Evolutionary conservation across 768 basidiomycete species (phyloP).

Genomic region (Boletus tylopilopsis): DNA sequence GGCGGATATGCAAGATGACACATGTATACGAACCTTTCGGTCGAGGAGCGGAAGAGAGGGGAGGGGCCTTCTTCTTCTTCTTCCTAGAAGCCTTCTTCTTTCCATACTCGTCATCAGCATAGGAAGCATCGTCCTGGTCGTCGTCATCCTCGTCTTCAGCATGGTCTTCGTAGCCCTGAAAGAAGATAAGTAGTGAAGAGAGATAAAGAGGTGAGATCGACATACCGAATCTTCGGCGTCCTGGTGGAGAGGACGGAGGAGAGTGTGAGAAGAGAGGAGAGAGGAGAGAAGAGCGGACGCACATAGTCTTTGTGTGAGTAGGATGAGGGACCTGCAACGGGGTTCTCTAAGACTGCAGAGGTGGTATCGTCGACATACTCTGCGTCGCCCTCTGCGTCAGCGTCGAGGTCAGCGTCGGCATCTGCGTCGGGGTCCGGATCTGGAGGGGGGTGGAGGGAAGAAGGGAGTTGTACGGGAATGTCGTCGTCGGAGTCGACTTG

Average conservation of each 20-base stretch:
- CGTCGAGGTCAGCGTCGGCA: slow-evolving; percentile 50
- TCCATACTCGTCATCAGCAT: slow-evolving; percentile 72
- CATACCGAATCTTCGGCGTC: slow-evolving; percentile 32
- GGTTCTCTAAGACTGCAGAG: slow-evolving; percentile 35
- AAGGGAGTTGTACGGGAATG: slow-evolving; percentile 11
- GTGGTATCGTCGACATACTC: slow-evolving; percentile 37
- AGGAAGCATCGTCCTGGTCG: slow-evolving; percentile 67
- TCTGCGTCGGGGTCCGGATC: slow-evolving; percentile 51
- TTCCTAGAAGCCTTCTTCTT: slow-evolving; percentile 67
- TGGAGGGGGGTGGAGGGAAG: slow-evolving; percentile 17
- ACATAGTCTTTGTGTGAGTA: slow-evolving; percentile 60
- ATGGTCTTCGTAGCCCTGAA: slow-evolving; percentile 55
- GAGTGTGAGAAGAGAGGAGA: slow-evolving; percentile 1
- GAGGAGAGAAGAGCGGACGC: slow-evolving; percentile 30
- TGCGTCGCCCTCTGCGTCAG: slow-evolving; percentile 40
- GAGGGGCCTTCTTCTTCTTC: slow-evolving; percentile 51
- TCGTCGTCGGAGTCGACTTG: slow-evolving; percentile 63
- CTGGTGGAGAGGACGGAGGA: slow-evolving; percentile 9
- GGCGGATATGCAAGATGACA: slow-evolving; percentile 11
- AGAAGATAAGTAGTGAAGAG: slow-evolving; percentile 38
- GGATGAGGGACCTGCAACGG: slow-evolving; percentile 38
- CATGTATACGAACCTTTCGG: slow-evolving; percentile 59
- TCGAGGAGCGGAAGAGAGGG: slow-evolving; percentile 43
- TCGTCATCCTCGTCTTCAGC: slow-evolving; percentile 57
- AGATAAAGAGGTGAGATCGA: slow-evolving; percentile 10